phyloP scores from a whole-genome alignment of 768 basidiomycete genomes.

The Tylopilus vinaceipallidus region DNA sequence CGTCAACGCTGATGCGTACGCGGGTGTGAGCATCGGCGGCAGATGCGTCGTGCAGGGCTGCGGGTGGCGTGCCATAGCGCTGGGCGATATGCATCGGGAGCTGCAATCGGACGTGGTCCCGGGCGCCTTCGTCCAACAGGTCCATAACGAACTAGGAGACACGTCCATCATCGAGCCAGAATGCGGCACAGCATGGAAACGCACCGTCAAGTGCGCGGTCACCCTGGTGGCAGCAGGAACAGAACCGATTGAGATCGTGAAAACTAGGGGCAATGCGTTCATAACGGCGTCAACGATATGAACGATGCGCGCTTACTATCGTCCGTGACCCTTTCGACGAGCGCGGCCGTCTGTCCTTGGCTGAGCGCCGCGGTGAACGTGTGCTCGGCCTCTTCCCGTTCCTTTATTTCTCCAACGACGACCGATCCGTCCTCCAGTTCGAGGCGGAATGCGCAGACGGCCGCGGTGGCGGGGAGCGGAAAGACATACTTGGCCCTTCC shows the following conservation, averaged over 20 bases:
- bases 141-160: slow-evolving; percentile 49
- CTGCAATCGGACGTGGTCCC: slow-evolving; percentile 51
- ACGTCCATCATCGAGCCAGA: background rate
- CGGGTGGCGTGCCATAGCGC: slow-evolving; percentile 51
- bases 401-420: slow-evolving; percentile 47
- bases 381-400: slow-evolving; percentile 41
- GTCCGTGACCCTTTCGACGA: slow-evolving; percentile 49
- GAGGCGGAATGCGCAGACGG: slow-evolving; percentile 55
- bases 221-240: slow-evolving; percentile 44
- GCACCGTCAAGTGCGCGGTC: slow-evolving; percentile 42
- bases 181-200: slow-evolving; percentile 11
- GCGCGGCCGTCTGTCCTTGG: slow-evolving; percentile 40
- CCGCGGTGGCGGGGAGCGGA: slow-evolving; percentile 54
- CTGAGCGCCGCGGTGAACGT: slow-evolving; percentile 41
- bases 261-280: slow-evolving; percentile 37
- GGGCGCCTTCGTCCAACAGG: slow-evolving; percentile 47
- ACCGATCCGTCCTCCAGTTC: slow-evolving; percentile 41
- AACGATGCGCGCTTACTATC: slow-evolving; percentile 47
- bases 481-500: slow-evolving; percentile 53
- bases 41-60: slow-evolving; percentile 33
- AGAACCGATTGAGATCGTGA: slow-evolving; percentile 56
- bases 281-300: background rate
- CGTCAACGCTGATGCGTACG: slow-evolving; percentile 40
- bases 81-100: slow-evolving; percentile 49
- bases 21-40: slow-evolving; percentile 33